Evolutionary conservation across 306 rosid species (phyloP).

Genomic region (Begonia loranthoides): DNA sequence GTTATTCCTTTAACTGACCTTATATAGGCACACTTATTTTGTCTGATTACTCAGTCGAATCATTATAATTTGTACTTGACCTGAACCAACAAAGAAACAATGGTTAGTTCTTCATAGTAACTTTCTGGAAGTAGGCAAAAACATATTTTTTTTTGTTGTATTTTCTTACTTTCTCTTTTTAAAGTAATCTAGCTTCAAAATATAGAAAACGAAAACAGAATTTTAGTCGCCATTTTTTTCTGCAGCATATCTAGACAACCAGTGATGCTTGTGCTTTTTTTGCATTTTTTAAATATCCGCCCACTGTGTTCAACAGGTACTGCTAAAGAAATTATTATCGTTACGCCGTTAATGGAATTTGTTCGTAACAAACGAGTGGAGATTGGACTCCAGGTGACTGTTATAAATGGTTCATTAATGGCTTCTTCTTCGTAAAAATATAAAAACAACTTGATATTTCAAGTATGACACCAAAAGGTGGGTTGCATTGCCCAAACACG

Average conservation of each 20-base stretch:
- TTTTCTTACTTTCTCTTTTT: background rate
- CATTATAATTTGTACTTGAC: too few relatives aligned
- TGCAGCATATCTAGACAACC: too few relatives aligned
- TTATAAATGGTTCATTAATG: background rate
- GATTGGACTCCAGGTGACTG: slow-evolving; percentile 54
- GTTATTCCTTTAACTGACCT: slow-evolving; percentile 15
- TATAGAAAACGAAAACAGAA: background rate
- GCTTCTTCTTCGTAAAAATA: background rate
- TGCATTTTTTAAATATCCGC: slow-evolving; percentile 2
- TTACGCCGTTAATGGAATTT: slow-evolving; percentile 92
- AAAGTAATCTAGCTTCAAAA: background rate
- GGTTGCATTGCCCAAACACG: background rate
- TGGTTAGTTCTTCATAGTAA: background rate
- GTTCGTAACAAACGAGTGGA: slow-evolving; percentile 69
- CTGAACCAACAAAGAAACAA: too few relatives aligned
- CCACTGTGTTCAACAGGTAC: slow-evolving; percentile 35
- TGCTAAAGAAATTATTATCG: slow-evolving; percentile 58
- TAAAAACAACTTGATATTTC: background rate
- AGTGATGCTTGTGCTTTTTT: slow-evolving; percentile 1
- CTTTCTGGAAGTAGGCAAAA: background rate
- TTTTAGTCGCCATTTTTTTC: too few relatives aligned
- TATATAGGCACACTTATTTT: background rate
- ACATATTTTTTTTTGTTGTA: background rate
- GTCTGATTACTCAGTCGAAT: too few relatives aligned
- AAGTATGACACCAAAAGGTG: background rate